Percentiles rank a stretch among this genome's conserved stretches.
phyloP scores from a whole-genome alignment of 2,329 filamentous ascomycete genomes.

The Talaromyces rugulosus region DNA sequence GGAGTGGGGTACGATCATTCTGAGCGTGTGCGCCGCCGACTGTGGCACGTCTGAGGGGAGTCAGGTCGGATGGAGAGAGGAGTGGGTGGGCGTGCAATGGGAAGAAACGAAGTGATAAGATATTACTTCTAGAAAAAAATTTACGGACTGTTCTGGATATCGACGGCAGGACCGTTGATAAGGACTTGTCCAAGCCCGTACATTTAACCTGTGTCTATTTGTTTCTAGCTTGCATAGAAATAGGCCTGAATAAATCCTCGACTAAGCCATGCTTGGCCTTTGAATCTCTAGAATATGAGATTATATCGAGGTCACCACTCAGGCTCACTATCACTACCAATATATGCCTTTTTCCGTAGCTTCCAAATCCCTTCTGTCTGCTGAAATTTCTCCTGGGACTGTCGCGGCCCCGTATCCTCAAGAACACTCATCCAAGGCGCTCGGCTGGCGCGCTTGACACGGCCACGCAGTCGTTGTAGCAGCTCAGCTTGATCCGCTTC shows the following conservation, averaged over 20 bases:
- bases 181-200: too few relatives aligned
- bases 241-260: too few relatives aligned
- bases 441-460: constrained; percentile 32
- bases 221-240: too few relatives aligned
- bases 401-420: constrained; percentile 28
- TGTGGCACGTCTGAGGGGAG: constrained; percentile 63
- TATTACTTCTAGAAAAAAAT: not conserved
- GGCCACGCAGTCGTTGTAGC: constrained; percentile 27
- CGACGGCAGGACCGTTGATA: not conserved
- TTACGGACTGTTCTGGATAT: not conserved
- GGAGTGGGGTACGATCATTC: constrained; percentile 94
- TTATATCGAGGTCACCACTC: constrained; percentile 2
- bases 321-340: constrained; percentile 33
- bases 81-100: constrained; percentile 99
- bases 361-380: constrained; percentile 34
- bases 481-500: constrained; percentile 12
- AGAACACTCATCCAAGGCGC: constrained; percentile 40
- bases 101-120: constrained; percentile 57
- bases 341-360: constrained; percentile 35
- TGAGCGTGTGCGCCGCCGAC: constrained; percentile 78
- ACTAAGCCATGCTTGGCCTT: too few relatives aligned
- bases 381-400: constrained; percentile 19
- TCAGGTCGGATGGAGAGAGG: constrained; percentile 76
- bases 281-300: not conserved
- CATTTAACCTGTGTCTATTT: too few relatives aligned